These are phyloP conservation scores for Amesomyces nigricolor DNA, from an alignment of 2,329 filamentous ascomycete species.

Conservation along the genomic window DNA sequence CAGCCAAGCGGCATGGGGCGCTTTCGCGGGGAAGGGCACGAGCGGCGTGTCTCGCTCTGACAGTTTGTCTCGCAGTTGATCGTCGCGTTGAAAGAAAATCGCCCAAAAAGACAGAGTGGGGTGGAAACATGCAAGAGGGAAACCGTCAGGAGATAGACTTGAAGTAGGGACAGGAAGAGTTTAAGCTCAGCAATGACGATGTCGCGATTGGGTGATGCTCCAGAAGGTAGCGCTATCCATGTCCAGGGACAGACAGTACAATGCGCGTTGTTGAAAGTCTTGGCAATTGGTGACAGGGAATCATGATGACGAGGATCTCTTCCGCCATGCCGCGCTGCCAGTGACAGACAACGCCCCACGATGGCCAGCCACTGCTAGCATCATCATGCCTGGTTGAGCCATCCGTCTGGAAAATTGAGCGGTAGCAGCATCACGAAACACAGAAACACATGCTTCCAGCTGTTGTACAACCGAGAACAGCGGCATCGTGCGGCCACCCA, in stretches of 20 bases:
- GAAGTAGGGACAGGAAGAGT: background rate
- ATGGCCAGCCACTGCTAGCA: no score
- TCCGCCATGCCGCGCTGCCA: no score
- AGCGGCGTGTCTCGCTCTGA: constrained; percentile 7
- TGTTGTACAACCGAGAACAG: background rate
- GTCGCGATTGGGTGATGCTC: constrained; percentile 15
- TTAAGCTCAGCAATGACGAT: constrained; percentile 13
- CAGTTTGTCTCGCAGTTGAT: background rate
- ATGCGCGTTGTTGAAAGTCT: background rate
- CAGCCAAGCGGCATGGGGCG: constrained; percentile 16
- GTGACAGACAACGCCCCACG: no score
- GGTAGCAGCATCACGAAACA: background rate
- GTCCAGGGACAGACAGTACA: background rate
- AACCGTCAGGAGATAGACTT: background rate
- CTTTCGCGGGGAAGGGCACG: constrained; percentile 15
- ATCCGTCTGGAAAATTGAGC: no score
- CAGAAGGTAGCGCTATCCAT: background rate
- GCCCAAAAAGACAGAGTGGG: no score
- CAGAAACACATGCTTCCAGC: no score
- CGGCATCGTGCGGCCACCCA: background rate
- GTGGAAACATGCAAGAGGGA: background rate
- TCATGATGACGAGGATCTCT: no score
- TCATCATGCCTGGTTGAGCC: no score
- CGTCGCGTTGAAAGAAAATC: no score
- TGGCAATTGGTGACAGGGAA: background rate